Percentiles rank a stretch among this genome's conserved stretches.
phyloP scores from a whole-genome alignment of 2,329 filamentous ascomycete genomes.

The Calonectria pseudoturangicola region DNA sequence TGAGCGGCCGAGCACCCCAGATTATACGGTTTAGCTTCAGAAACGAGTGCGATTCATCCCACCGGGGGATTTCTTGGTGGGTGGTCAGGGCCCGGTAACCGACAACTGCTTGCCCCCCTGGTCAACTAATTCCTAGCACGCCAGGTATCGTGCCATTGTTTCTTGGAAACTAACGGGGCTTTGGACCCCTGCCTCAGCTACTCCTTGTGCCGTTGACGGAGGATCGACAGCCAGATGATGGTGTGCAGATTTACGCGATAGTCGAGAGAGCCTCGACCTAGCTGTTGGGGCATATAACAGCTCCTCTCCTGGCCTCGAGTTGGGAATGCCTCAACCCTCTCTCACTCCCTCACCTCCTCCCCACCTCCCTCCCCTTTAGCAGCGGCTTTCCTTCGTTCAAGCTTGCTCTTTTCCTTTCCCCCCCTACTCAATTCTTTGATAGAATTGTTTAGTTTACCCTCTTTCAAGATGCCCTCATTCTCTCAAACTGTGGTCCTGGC shows the following conservation, averaged over 20 bases:
- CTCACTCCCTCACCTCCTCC: slow-evolving; percentile 34
- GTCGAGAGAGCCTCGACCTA: background rate
- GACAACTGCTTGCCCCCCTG: background rate
- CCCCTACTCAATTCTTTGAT: slow-evolving; percentile 36
- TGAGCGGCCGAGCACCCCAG: slow-evolving; percentile 12
- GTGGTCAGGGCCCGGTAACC: background rate
- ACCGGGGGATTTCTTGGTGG: slow-evolving; percentile 33
- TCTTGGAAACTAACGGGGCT: slow-evolving; percentile 15
- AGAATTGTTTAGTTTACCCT: slow-evolving; percentile 29
- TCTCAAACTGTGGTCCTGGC: slow-evolving; percentile 47
- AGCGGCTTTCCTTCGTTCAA: slow-evolving; percentile 40
- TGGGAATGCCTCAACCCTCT: slow-evolving; percentile 11
- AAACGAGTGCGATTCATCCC: slow-evolving; percentile 16
- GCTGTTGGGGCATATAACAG: slow-evolving; percentile 28
- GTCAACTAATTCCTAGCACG: slow-evolving; percentile 3
- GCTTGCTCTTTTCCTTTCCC: slow-evolving; percentile 25
- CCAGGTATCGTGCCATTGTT: slow-evolving; percentile 15
- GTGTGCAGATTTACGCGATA: slow-evolving; percentile 13
- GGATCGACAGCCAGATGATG: background rate
- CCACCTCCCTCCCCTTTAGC: slow-evolving; percentile 38
- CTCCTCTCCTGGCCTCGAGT: slow-evolving; percentile 1
- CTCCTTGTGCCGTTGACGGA: slow-evolving; percentile 31
- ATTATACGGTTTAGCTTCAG: slow-evolving; percentile 4
- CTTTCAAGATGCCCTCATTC: slow-evolving; percentile 46
- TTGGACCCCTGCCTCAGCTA: slow-evolving; percentile 1